Percentiles rank a stretch among this genome's conserved stretches.
Evolutionary conservation across 352 stramenopile species (phyloP).

Genomic region (Phytophthora agathidicida): DNA sequence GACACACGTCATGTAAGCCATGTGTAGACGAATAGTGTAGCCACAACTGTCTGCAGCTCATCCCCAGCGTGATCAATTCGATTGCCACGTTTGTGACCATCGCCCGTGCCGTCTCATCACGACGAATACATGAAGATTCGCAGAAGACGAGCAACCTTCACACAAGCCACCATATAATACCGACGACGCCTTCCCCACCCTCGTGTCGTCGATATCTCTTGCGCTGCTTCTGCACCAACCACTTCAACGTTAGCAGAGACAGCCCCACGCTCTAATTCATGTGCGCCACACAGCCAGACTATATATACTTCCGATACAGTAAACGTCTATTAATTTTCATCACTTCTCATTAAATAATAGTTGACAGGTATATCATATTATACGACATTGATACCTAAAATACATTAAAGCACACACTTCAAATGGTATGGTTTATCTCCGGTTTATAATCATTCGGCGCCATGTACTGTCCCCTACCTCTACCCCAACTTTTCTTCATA

Average conservation of each 20-base stretch:
- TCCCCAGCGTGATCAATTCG: conserved; percentile 15
- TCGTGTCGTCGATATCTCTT: no score
- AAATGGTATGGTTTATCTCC: no score
- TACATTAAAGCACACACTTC: no score
- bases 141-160: background rate
- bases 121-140: background rate
- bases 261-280: conserved; percentile 4
- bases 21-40: conserved; percentile 17
- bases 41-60: conserved; percentile 9
- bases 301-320: background rate
- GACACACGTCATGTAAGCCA: conserved; percentile 10
- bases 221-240: conserved; percentile 7
- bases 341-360: no score
- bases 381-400: no score
- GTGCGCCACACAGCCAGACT: conserved; percentile 17
- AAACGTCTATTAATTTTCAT: no score
- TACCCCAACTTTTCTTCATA: conserved; percentile 13
- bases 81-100: conserved; percentile 9
- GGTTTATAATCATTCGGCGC: no score
- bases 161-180: no score
- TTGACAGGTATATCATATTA: no score
- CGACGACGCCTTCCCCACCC: no score
- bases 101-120: background rate
- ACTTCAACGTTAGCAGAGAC: conserved; percentile 29
- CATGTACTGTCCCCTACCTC: conserved; percentile 13